Conservation (phyloP, 2,329 filamentous ascomycete species). For the Reticulascus tulasneorum region DNA sequence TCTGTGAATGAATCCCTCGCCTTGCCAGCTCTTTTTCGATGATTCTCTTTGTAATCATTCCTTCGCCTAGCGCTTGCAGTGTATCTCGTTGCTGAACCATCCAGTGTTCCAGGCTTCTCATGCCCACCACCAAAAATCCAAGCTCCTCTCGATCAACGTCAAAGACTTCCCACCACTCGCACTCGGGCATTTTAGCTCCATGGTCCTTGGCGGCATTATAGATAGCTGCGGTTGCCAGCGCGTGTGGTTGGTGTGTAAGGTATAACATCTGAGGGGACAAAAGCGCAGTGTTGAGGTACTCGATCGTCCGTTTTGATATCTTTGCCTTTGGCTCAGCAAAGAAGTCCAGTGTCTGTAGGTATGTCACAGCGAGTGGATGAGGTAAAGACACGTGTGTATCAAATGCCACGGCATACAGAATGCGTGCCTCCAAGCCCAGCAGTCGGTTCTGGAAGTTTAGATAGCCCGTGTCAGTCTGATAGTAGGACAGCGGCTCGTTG, state of each 20-base stretch:
- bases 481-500: conserved; percentile 53
- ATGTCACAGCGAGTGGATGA: conserved; percentile 83
- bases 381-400: conserved; percentile 82
- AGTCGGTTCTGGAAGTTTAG: conserved; percentile 60
- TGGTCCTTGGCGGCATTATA: conserved; percentile 82
- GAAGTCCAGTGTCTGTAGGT: conserved; percentile 83
- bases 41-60: conserved; percentile 54
- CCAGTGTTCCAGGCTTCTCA: conserved; percentile 75
- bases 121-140: conserved; percentile 83
- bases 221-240: conserved; percentile 80
- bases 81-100: conserved; percentile 55
- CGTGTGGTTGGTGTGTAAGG: conserved; percentile 84
- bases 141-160: conserved; percentile 93
- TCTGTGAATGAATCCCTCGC: conserved; percentile 36
- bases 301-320: conserved; percentile 63
- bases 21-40: conserved; percentile 58
- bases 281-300: conserved; percentile 81
- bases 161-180: conserved; percentile 97
- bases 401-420: conserved; percentile 70
- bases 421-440: conserved; percentile 69
- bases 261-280: conserved; percentile 86
- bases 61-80: conserved; percentile 40
- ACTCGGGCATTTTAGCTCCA: conserved; percentile 73
- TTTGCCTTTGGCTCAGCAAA: conserved; percentile 39
- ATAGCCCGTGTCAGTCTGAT: conserved; percentile 71